Evolutionary conservation across 805 yeast species (phyloP).

Genomic region (Metschnikowia colocasiae): DNA sequence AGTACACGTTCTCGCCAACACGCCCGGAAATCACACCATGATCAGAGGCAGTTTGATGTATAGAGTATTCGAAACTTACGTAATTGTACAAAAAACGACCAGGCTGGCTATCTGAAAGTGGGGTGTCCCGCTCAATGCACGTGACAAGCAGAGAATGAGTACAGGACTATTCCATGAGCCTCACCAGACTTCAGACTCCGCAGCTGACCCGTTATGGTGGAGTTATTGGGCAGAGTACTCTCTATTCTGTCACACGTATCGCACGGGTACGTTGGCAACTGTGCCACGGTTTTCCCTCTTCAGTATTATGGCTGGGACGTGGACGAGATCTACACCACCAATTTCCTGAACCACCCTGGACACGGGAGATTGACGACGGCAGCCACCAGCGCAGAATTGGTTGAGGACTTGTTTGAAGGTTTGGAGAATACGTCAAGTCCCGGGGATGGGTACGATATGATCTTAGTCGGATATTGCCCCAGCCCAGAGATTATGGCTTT

Average conservation of each 20-base stretch:
- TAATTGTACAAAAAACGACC: neutral
- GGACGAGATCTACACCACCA: slow-evolving; percentile 19
- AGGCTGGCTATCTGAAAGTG: neutral
- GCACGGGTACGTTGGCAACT: slow-evolving; percentile 21
- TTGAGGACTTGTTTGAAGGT: slow-evolving; percentile 54
- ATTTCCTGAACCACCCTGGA: slow-evolving; percentile 21
- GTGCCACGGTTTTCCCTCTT: slow-evolving; percentile 19
- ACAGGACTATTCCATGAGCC: neutral
- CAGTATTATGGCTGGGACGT: slow-evolving; percentile 21
- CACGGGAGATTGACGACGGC: slow-evolving; percentile 23
- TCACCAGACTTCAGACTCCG: neutral
- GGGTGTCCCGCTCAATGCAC: neutral
- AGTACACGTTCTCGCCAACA: neutral
- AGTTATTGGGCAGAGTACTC: slow-evolving; percentile 11
- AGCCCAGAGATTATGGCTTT: slow-evolving; percentile 47
- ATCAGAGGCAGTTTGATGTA: neutral
- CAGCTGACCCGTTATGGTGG: neutral
- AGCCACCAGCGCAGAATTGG: slow-evolving; percentile 37
- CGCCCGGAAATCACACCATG: neutral
- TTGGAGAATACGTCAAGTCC: slow-evolving; percentile 44
- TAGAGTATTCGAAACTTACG: neutral
- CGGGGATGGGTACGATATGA: slow-evolving; percentile 48
- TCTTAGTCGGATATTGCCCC: slow-evolving; percentile 81
- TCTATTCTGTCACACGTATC: slow-evolving; percentile 20
- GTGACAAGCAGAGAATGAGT: neutral